phyloP scores from a whole-genome alignment of 202 grass and related monocot species.

The Sporobolus alterniflorus region DNA sequence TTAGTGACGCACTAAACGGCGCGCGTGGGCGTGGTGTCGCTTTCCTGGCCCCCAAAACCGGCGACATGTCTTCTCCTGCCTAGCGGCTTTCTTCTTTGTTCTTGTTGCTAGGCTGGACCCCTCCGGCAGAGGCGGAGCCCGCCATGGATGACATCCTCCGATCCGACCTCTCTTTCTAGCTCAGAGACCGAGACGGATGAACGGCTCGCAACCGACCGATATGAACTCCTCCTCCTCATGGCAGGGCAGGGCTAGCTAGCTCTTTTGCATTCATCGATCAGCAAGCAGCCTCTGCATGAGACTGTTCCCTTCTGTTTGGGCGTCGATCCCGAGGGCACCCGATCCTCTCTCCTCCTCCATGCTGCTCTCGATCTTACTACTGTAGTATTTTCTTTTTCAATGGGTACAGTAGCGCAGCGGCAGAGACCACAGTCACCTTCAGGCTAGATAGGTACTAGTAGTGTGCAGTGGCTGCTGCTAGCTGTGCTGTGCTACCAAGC shows the following conservation, averaged over 20 bases:
- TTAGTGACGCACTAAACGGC: no score
- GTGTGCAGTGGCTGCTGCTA: no score
- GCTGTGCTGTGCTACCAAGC: no score
- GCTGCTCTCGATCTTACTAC: not conserved
- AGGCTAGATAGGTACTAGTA: no score
- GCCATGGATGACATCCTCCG: not conserved
- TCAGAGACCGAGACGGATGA: no score
- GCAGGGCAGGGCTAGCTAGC: not conserved
- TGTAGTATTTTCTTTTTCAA: not conserved
- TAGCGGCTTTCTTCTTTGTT: not conserved
- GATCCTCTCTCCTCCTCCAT: no score
- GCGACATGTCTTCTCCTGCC: constrained; percentile 27
- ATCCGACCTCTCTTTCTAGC: no score
- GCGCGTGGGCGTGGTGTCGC: constrained; percentile 39
- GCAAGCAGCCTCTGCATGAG: constrained; percentile 24
- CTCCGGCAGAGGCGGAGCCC: not conserved
- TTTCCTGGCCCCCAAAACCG: constrained; percentile 18
- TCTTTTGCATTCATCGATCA: not conserved
- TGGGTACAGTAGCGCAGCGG: no score
- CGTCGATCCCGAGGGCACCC: constrained; percentile 24
- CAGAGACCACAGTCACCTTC: no score
- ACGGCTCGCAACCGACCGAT: no score
- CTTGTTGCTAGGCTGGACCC: no score
- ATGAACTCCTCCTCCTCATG: no score
- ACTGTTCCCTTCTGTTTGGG: constrained; percentile 20